Base-by-base conservation (phyloP, 164 flowering plant species). In the Liquidambar formosana region DNA sequence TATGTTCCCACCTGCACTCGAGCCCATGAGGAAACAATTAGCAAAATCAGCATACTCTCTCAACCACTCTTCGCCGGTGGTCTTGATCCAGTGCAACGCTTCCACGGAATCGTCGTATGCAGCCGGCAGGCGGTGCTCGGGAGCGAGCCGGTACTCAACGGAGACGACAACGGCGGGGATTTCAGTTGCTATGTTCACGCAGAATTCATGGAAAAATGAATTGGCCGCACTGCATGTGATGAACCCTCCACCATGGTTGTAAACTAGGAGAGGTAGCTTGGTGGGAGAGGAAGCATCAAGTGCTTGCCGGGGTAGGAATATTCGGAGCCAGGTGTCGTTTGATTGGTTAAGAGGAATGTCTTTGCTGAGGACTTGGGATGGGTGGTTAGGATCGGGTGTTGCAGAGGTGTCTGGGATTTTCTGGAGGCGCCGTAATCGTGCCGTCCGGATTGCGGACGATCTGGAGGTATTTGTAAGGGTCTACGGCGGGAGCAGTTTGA, bases 241-340 rank as follows among this genome's bases (percentile, higher is more conserved):
- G 80, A 85, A 86, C 0, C 89, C 85, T 19, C 90, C 84, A 13
- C 90, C 90, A 58, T 86, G 90, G 75, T 61, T 75, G 74, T 70
- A 81, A 13, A 86, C 63, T 0, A 82, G 27, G 47, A 85, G 41
- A 11, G 90, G 90, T 1, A 84, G 81, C 57, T 70, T 78, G 1
- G 6, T 27, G 67, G 64, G n/a, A 14, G 68, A 14, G 16, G 64
- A 3, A 23, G 38, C 10, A 10, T 25, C 46, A 2, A 33, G 64
- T 53, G 67, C 63, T 1, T 45, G 27, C n/a, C 66, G 69, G 26
- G 87, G 85, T 8, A 70, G 66, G 76, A 21, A 82, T 21, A 85
- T 45, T 15, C 93, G 78, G 19, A 71, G 45, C 73, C 78, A 81
- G 21, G 86, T 82, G 19, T 71, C 51, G 10, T 67, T 63, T 9